A percentile compares a stretch with the other conserved stretches of the same genome.
These are phyloP conservation scores for Chloromonas sp. DNA, from an alignment of 163 green algal genomes.

Conservation along the genomic window DNA sequence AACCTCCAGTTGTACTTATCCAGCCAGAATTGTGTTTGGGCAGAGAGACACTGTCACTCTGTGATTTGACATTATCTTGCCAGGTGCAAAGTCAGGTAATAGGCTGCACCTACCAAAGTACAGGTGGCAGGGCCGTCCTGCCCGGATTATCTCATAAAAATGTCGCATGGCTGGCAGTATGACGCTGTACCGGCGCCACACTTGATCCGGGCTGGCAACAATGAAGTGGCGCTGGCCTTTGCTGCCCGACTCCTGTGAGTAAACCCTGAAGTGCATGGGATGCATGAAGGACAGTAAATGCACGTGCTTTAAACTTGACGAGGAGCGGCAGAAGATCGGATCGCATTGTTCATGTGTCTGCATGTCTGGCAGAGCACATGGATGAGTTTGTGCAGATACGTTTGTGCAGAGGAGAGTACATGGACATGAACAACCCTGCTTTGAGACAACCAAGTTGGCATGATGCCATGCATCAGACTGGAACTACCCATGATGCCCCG, in stretches of 20 bases:
- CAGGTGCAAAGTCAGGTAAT: too few species aligned
- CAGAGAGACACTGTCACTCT: neutral
- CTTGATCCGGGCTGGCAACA: conserved; percentile 40
- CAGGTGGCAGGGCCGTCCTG: conserved; percentile 54
- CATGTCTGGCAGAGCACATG: neutral
- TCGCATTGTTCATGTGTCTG: neutral
- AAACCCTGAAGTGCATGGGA: conserved; percentile 31
- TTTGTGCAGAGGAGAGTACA: neutral
- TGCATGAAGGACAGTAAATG: too few species aligned
- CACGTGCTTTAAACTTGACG: too few species aligned
- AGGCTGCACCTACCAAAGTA: conserved; percentile 54
- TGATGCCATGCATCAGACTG: too few species aligned
- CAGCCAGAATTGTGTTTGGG: neutral
- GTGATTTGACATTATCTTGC: too few species aligned
- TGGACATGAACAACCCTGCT: too few species aligned
- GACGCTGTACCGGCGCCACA: conserved; percentile 57
- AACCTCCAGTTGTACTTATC: neutral
- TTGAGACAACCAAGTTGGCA: too few species aligned
- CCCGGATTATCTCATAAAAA: conserved; percentile 60
- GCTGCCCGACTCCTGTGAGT: conserved; percentile 41
- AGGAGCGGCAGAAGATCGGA: too few species aligned
- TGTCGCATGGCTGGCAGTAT: conserved; percentile 45
- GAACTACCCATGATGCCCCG: too few species aligned
- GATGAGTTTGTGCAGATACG: neutral
- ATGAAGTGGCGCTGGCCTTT: conserved; percentile 61